Base-by-base conservation (phyloP, 169 alveolate species). In the Babesia ovis region DNA sequence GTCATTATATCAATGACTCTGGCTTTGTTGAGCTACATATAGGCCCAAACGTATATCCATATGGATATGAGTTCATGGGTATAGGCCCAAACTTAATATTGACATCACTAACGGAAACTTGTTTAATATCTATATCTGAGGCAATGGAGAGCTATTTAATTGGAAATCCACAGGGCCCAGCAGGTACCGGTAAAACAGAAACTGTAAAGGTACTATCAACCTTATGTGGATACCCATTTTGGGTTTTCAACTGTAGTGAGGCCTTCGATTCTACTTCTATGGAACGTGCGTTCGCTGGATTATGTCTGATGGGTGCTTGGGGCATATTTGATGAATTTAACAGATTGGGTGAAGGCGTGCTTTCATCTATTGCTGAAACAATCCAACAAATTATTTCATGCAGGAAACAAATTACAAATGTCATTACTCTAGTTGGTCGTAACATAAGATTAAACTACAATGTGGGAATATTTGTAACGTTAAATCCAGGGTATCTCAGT, bases 181-280 rank as follows among this genome's bases (percentile, higher is more conserved):
- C 99, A 4, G 99, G 99, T 25, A 96, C 99, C 3, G 99, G 99
- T 14, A 98, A 98, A 87, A 98, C 99, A 34, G 99, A 98, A 86
- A 91, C 98, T 0, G 99, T 98, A 31, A 98, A 98, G 72, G 99
- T 99, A 8, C 89, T 98, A 39, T 99, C 99, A 14, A 84, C 93
- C 2, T 96, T 95, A 56, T 84, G 97, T 54, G 99, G 99, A 29
- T 84, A 98, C 74, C 93, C 93, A 68, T 98, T 96, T 42, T 83
- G 97, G 54, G 99, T 97, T 11, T 98, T 97, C 92, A 97, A 97
- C 88, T 98, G 99, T 77, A 99, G 96, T 83, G 99, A 98, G 64
- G 93, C 95, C 12, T 95, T 97, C 69, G 99, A 98, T 91, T 95
- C 95, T 69, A 91, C 94, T 60, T 98, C 99, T 39, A 97, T 98